Percentiles rank a stretch among this genome's conserved stretches.
Evolutionary conservation across 805 yeast genomes (phyloP).

Genomic region (Metschnikowia kunwiensis): DNA sequence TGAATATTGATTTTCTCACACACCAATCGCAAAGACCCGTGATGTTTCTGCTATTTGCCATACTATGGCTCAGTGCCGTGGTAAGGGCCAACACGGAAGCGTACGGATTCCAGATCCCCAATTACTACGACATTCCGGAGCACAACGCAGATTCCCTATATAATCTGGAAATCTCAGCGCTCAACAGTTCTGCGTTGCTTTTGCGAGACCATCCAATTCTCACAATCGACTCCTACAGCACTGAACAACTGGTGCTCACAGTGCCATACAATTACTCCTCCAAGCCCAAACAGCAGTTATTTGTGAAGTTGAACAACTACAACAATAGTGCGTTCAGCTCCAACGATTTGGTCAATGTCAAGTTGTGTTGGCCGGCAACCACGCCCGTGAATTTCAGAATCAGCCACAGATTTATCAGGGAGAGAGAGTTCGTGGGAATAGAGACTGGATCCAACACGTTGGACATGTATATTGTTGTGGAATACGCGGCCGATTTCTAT

Average conservation of each 20-base stretch:
- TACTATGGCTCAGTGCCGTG: constrained; percentile 5
- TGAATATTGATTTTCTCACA: too few relatives aligned
- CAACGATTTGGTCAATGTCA: constrained; percentile 19
- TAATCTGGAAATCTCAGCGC: neutral
- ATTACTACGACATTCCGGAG: constrained; percentile 33
- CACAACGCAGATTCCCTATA: neutral
- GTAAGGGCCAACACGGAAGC: constrained; percentile 39
- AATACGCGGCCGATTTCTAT: constrained; percentile 16
- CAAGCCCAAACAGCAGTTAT: constrained; percentile 15
- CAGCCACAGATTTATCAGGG: constrained; percentile 11
- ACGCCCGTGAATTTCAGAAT: constrained; percentile 15
- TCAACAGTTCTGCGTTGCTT: constrained; percentile 16
- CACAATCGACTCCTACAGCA: constrained; percentile 8
- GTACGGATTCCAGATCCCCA: constrained; percentile 29
- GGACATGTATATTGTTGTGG: constrained; percentile 17
- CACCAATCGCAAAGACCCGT: too few relatives aligned
- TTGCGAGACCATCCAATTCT: constrained; percentile 16
- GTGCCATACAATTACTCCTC: constrained; percentile 15
- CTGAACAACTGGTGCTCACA: constrained; percentile 3
- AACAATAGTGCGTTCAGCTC: constrained; percentile 22
- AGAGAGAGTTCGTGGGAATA: constrained; percentile 1
- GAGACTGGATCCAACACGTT: constrained; percentile 3
- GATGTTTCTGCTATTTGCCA: neutral
- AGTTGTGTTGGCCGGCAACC: constrained; percentile 23
- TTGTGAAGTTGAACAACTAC: constrained; percentile 36